Conservation (phyloP, 768 basidiomycete species). For the Royoungia palumana region DNA sequence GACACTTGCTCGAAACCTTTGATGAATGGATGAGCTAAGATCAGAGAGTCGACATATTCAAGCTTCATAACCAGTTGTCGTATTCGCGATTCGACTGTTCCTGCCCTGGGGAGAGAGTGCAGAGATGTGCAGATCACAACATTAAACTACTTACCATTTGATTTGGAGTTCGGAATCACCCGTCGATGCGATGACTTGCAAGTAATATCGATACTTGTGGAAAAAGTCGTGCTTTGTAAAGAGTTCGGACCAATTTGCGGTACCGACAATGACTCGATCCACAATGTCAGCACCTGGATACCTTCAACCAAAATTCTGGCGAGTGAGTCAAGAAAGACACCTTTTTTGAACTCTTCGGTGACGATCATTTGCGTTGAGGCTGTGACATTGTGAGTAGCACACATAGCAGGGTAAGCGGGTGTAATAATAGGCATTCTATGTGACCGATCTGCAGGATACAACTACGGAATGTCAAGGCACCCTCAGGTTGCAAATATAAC, state of each 20-base stretch:
- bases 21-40: conserved; percentile 91
- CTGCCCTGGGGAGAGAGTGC: conserved; percentile 51
- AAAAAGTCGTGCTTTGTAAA: conserved; percentile 97
- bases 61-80: conserved; percentile 97
- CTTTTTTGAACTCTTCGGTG: conserved; percentile 93
- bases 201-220: conserved; percentile 92
- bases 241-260: conserved; percentile 86
- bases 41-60: conserved; percentile 90
- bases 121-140: conserved; percentile 6
- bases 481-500: no score
- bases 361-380: conserved; percentile 94
- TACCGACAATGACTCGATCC: conserved; percentile 84
- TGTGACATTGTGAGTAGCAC: conserved; percentile 97
- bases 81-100: conserved; percentile 97
- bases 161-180: conserved; percentile 79
- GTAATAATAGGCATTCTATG: conserved; percentile 99
- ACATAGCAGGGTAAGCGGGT: conserved; percentile 98
- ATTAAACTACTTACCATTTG: conserved; percentile 68
- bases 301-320: conserved; percentile 10
- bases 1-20: conserved; percentile 89
- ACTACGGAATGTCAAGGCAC: conserved; percentile 37
- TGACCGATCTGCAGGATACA: conserved; percentile 89
- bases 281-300: conserved; percentile 85
- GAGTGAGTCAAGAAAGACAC: conserved; percentile 34
- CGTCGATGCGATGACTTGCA: conserved; percentile 93